A percentile compares a stretch with the other conserved stretches of the same genome.
Conservation (phyloP, 176 grass and related monocot genomes). For the Pharus latifolius region DNA sequence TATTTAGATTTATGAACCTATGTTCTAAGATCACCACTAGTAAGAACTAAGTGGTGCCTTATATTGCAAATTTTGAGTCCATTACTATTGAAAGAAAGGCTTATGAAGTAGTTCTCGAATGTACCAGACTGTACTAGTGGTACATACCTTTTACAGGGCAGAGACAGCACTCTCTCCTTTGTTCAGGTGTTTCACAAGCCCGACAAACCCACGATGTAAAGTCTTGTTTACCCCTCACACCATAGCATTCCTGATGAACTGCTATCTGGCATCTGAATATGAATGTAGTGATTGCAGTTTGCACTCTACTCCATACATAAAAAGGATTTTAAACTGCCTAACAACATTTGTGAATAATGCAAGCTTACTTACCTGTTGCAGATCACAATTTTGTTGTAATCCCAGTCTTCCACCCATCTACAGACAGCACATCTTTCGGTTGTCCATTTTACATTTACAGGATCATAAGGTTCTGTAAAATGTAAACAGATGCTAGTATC, state of each 20-base stretch:
- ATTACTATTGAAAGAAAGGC: neutral
- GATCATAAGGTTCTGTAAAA: constrained; percentile 86
- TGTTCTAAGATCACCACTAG: neutral
- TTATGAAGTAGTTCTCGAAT: constrained; percentile 11
- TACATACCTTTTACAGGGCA: constrained; percentile 87
- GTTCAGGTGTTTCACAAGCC: constrained; percentile 74
- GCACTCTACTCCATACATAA: neutral
- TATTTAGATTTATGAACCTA: constrained; percentile 2
- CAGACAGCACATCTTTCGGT: constrained; percentile 96
- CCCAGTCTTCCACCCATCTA: constrained; percentile 99
- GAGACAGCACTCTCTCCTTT: constrained; percentile 88
- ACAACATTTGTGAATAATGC: neutral
- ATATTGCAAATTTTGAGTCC: neutral
- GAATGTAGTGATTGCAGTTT: constrained; percentile 13
- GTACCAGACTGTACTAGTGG: neutral
- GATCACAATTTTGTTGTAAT: constrained; percentile 99
- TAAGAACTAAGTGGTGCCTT: neutral
- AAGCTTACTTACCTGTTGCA: constrained; percentile 69
- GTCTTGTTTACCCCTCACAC: constrained; percentile 72
- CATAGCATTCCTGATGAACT: constrained; percentile 99
- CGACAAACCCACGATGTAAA: constrained; percentile 97
- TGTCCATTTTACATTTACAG: constrained; percentile 86
- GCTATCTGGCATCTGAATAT: constrained; percentile 92
- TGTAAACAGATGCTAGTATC: neutral
- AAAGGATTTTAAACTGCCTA: neutral